These are phyloP conservation scores for Closterium sp. DNA, from an alignment of 139 green algal species.

Conservation along the genomic window DNA sequence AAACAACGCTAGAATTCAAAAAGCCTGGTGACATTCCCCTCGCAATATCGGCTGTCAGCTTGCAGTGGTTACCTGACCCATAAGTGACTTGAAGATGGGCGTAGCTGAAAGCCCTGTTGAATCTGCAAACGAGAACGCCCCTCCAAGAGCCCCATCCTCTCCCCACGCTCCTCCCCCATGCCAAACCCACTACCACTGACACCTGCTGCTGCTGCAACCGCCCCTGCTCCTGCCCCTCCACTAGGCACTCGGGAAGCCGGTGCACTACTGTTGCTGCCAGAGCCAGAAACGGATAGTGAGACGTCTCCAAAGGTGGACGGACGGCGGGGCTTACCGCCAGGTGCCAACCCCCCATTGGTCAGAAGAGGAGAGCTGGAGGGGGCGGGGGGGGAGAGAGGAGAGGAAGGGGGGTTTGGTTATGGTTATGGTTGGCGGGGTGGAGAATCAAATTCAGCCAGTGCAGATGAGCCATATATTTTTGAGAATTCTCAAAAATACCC, in stretches of 20 bases:
- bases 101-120: slow-evolving; percentile 3
- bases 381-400: background rate
- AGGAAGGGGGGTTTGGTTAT: background rate
- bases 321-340: background rate
- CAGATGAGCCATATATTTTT: no score
- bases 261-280: background rate
- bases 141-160: background rate
- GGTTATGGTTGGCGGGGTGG: background rate
- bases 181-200: background rate
- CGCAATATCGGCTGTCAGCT: no score
- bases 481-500: no score
- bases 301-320: background rate
- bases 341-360: background rate
- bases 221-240: background rate
- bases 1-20: no score
- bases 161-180: background rate
- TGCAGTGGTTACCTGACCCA: slow-evolving; percentile 18
- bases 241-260: slow-evolving; percentile 9
- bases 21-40: no score
- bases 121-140: slow-evolving; percentile 22
- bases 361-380: background rate
- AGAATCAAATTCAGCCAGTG: no score
- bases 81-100: slow-evolving; percentile 36
- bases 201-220: background rate
- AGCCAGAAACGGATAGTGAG: background rate